Conservation (phyloP, 805 yeast species). For the Nakazawaea sp. region DNA sequence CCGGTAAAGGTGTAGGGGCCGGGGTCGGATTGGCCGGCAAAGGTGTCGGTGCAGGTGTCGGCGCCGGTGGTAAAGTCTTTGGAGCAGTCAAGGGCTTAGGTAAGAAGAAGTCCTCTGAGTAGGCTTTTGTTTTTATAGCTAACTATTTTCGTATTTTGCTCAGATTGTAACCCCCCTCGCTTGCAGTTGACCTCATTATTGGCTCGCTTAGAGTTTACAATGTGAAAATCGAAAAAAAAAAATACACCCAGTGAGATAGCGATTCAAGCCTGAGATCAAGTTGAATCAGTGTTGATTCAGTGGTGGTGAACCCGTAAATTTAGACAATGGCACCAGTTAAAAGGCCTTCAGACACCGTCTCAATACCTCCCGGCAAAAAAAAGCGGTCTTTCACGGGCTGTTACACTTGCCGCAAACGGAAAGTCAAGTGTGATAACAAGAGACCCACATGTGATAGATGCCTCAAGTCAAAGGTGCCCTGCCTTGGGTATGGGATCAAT, state of each 20-base stretch:
- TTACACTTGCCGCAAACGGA: constrained; percentile 47
- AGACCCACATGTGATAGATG: constrained; percentile 42
- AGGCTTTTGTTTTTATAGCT: background rate
- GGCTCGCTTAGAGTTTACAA: background rate
- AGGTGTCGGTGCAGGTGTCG: constrained; percentile 37
- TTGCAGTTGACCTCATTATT: background rate
- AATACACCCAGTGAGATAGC: too few species aligned
- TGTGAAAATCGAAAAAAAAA: background rate
- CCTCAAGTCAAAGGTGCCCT: constrained; percentile 32
- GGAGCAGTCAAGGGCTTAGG: constrained; percentile 25
- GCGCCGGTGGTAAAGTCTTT: constrained; percentile 45
- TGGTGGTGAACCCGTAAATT: too few species aligned
- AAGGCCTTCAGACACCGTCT: too few species aligned
- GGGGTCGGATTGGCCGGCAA: constrained; percentile 33
- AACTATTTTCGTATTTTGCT: background rate
- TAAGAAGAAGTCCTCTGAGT: constrained; percentile 5
- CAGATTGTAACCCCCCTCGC: background rate
- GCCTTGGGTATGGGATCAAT: constrained; percentile 44
- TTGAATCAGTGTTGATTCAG: too few species aligned
- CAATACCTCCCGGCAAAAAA: too few species aligned
- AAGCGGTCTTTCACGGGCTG: constrained; percentile 40
- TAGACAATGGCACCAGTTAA: too few species aligned
- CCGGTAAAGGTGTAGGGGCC: constrained; percentile 35
- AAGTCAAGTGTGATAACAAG: constrained; percentile 45
- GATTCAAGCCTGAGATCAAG: too few species aligned